Conservation (phyloP, 768 basidiomycete species). For the Dendrothele bispora region DNA sequence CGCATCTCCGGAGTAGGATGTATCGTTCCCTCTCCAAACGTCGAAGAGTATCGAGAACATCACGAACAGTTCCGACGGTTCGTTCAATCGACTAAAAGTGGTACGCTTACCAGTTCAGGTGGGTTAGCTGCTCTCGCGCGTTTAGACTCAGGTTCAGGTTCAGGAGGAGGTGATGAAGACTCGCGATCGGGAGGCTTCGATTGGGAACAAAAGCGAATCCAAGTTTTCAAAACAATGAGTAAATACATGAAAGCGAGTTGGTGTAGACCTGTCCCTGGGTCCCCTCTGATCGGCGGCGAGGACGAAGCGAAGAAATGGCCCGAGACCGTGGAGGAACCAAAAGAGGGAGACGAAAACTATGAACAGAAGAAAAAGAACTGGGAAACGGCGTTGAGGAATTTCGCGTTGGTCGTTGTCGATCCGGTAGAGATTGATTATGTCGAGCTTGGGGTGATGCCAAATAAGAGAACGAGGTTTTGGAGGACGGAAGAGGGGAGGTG, state of each 20-base stretch:
- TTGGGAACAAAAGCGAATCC: conserved; percentile 68
- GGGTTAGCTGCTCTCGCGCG: conserved; percentile 4
- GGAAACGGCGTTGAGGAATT: conserved; percentile 61
- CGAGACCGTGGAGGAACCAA: conserved; percentile 45
- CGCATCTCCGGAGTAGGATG: conserved; percentile 60
- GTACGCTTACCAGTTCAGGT: conserved; percentile 12
- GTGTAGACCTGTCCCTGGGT: conserved; percentile 69
- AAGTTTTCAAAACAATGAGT: conserved; percentile 59
- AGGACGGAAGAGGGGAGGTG: conserved; percentile 47
- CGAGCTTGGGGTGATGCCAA: conserved; percentile 57
- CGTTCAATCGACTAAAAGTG: conserved; percentile 18
- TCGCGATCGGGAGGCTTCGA: conserved; percentile 45
- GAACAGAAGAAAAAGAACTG: conserved; percentile 43
- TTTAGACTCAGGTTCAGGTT: background rate
- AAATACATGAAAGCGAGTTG: conserved; percentile 69
- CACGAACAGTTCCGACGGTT: conserved; percentile 38
- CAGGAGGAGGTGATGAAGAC: conserved; percentile 24
- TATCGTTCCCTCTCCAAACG: conserved; percentile 58
- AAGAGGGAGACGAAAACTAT: conserved; percentile 36
- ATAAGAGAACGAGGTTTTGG: conserved; percentile 57
- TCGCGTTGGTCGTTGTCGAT: conserved; percentile 72
- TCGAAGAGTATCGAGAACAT: conserved; percentile 32
- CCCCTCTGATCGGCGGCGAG: conserved; percentile 44
- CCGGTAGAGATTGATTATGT: conserved; percentile 68
- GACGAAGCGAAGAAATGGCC: conserved; percentile 69